Evolutionary conservation across 148 eudicot species (phyloP).

Genomic region (Beta vulgaris): DNA sequence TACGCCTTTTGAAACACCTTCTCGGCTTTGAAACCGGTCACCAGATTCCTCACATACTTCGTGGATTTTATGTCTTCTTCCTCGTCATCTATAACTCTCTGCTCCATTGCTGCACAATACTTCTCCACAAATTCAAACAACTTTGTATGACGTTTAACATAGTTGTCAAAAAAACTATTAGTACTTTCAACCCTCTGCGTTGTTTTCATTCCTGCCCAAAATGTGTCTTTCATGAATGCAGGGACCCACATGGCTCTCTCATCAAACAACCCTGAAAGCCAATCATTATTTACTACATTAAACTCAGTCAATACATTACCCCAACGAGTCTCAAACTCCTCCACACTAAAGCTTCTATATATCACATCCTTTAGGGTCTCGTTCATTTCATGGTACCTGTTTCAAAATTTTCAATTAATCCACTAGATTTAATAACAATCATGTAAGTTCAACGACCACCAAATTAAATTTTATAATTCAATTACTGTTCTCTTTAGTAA

Average conservation of each 20-base stretch:
- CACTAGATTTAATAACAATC: no score
- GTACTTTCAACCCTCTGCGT: slow-evolving; percentile 5
- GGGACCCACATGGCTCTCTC: neutral
- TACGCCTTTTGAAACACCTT: neutral
- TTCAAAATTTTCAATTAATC: neutral
- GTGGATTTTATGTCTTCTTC: neutral
- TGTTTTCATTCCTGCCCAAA: slow-evolving; percentile 6
- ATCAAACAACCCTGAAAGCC: neutral
- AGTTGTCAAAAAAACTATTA: neutral
- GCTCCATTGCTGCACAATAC: neutral
- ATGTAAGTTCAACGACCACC: no score
- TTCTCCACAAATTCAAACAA: neutral
- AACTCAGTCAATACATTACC: rapidly evolving
- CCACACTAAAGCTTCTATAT: neutral
- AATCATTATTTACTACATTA: neutral
- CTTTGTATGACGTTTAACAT: neutral
- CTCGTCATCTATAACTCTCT: neutral
- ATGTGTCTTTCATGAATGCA: neutral
- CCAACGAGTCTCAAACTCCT: neutral
- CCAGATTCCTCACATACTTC: neutral
- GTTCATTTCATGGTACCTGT: neutral
- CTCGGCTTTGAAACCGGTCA: neutral
- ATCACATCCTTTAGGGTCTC: neutral
- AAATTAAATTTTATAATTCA: no score
- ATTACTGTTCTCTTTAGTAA: no score